phyloP scores from a whole-genome alignment of 768 basidiomycete genomes.

The Cytidiella melzeri region DNA sequence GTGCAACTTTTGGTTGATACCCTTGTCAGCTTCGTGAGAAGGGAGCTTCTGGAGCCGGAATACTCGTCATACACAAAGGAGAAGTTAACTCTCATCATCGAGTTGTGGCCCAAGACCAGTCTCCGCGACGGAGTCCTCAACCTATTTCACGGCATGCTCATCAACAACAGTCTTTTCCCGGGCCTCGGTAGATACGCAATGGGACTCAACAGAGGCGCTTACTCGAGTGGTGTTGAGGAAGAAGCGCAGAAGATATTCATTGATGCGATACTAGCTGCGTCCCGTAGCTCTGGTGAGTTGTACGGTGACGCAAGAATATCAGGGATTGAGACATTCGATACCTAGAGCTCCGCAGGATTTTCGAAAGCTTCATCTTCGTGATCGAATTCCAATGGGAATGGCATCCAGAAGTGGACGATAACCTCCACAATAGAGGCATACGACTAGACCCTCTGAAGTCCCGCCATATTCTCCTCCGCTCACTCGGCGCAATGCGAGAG shows the following conservation, averaged over 20 bases:
- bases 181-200: no score
- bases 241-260: neutral
- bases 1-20: neutral
- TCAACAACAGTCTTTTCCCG: no score
- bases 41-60: no score
- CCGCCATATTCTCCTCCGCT: no score
- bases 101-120: neutral
- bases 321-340: neutral
- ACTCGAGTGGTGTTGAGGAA: neutral
- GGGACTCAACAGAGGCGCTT: no score
- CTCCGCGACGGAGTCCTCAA: neutral
- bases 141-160: neutral
- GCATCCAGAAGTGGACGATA: neutral
- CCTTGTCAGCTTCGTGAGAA: neutral
- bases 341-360: neutral
- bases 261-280: neutral
- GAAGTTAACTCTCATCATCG: neutral
- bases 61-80: no score
- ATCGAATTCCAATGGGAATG: neutral
- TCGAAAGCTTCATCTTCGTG: neutral
- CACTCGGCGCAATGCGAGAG: no score
- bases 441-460: neutral
- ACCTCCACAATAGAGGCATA: neutral
- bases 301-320: neutral
- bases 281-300: neutral